Conservation (phyloP, 768 basidiomycete species). For the Lactarius akahatsu region DNA sequence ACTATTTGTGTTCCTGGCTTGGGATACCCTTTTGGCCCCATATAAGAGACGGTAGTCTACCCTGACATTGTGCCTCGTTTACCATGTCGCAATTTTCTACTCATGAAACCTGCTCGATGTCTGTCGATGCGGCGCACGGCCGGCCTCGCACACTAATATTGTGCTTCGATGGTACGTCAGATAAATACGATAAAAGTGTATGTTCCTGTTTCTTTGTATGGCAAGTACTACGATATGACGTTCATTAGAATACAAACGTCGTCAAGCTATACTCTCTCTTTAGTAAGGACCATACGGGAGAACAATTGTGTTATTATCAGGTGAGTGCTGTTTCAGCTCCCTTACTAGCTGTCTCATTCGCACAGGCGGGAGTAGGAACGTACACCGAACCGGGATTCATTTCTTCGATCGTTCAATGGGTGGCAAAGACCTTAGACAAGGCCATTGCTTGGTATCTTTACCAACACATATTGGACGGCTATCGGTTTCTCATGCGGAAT, state of each 20-base stretch:
- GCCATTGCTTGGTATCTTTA: constrained; percentile 78
- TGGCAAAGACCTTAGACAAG: constrained; percentile 60
- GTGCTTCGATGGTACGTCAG: constrained; percentile 25
- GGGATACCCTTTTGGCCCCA: background rate
- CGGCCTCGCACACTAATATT: constrained; percentile 18
- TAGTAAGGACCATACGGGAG: constrained; percentile 38
- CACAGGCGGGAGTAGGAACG: constrained; percentile 46
- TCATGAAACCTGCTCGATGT: background rate
- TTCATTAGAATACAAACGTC: constrained; percentile 42
- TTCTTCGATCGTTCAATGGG: constrained; percentile 55
- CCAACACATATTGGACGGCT: constrained; percentile 70
- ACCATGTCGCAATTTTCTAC: background rate
- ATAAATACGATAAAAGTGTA: constrained; percentile 11
- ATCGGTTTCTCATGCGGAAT: constrained; percentile 76
- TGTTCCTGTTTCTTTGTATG: background rate
- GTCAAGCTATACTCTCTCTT: constrained; percentile 40
- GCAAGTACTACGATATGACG: background rate
- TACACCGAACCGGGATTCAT: constrained; percentile 64
- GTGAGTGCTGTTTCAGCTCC: constrained; percentile 35
- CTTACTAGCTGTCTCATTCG: background rate
- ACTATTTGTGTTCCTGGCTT: background rate
- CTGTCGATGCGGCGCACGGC: background rate
- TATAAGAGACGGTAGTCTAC: background rate
- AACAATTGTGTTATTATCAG: constrained; percentile 63
- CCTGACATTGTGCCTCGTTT: background rate